phyloP scores from a whole-genome alignment of 306 rosid species.

The Cyclanthera cordifolia region DNA sequence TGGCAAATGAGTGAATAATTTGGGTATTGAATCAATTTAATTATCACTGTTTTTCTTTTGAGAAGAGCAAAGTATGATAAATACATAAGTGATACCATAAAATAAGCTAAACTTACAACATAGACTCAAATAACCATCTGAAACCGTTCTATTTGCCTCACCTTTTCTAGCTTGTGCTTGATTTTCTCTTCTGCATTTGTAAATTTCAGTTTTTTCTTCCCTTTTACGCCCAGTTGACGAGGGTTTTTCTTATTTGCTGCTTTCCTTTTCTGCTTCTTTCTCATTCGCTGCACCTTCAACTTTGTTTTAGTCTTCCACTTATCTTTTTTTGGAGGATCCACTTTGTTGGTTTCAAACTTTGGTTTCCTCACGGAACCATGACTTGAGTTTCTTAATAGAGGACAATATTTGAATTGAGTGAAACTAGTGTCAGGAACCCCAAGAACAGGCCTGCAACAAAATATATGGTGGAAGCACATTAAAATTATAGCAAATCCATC shows the following conservation, averaged over 20 bases:
- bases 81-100: neutral
- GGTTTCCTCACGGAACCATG: constrained; percentile 66
- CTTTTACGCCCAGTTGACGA: constrained; percentile 49
- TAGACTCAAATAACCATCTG: neutral
- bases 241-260: constrained; percentile 80
- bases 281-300: constrained; percentile 65
- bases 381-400: constrained; percentile 40
- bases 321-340: constrained; percentile 62
- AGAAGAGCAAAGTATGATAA: neutral
- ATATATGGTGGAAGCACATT: neutral
- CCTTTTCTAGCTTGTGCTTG: constrained; percentile 70
- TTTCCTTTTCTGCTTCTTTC: constrained; percentile 65
- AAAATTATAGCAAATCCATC: neutral
- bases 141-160: constrained; percentile 16
- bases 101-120: neutral
- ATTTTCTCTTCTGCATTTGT: constrained; percentile 55
- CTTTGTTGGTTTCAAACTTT: constrained; percentile 57
- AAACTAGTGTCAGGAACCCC: constrained; percentile 19
- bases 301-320: constrained; percentile 72
- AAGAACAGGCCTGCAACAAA: constrained; percentile 39
- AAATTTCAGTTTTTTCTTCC: constrained; percentile 64
- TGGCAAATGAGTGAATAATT: too few relatives aligned
- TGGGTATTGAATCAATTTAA: too few relatives aligned
- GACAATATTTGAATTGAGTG: constrained; percentile 17
- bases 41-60: constrained; percentile 1